Evolutionary conservation across 306 rosid genomes (phyloP).

Genomic region (Astragalus glycyphyllos): DNA sequence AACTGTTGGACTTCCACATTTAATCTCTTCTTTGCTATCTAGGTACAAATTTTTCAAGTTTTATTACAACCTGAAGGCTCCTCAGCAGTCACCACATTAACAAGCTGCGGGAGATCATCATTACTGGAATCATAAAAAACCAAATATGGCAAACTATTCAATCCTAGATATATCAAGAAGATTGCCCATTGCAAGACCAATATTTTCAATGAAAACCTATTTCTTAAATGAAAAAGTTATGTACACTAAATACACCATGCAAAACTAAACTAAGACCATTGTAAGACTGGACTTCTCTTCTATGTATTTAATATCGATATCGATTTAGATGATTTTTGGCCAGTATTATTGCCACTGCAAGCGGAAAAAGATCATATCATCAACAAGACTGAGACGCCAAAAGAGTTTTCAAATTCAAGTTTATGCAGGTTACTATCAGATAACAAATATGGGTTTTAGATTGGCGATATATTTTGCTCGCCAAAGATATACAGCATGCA

Average conservation of each 20-base stretch:
- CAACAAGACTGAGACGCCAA: constrained; percentile 4
- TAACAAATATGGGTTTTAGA: constrained; percentile 8
- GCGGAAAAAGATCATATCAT: neutral
- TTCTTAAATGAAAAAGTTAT: neutral
- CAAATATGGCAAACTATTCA: constrained; percentile 21
- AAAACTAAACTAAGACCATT: constrained; percentile 12
- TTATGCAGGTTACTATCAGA: constrained; percentile 31
- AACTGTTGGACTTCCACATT: constrained; percentile 29
- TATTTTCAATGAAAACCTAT: neutral
- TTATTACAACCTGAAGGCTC: constrained; percentile 22
- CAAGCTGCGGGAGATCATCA: constrained; percentile 22
- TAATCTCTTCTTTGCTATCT: constrained; percentile 24
- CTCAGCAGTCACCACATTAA: constrained; percentile 18
- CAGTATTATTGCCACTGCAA: constrained; percentile 18
- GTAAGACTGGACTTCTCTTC: constrained; percentile 18
- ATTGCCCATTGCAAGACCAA: constrained; percentile 31
- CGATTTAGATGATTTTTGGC: neutral
- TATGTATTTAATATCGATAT: neutral
- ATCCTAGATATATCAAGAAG: constrained; percentile 10
- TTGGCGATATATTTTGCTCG: constrained; percentile 6
- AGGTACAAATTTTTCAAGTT: constrained; percentile 25
- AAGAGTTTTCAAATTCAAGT: constrained; percentile 1
- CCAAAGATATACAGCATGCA: neutral
- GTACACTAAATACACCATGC: neutral
- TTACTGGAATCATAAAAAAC: constrained; percentile 21